Evolutionary conservation across 2,329 filamentous ascomycete species (phyloP).

Genomic region (Hansfordia pulvinata): DNA sequence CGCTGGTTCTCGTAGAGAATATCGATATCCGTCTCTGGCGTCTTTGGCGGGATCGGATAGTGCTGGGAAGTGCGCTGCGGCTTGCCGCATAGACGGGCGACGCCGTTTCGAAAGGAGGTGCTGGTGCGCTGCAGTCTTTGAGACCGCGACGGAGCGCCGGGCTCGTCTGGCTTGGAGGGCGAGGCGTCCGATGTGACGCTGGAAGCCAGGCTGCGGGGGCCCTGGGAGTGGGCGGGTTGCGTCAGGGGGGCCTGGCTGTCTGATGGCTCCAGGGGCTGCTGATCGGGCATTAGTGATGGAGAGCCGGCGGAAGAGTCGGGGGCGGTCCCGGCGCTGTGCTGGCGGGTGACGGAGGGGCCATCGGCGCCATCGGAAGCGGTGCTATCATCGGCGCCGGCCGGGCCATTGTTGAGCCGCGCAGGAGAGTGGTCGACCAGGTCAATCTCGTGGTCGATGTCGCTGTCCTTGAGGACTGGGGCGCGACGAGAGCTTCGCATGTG

Average conservation of each 20-base stretch:
- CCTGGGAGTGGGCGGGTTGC: too few species aligned
- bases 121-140: too few species aligned
- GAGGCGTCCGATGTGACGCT: neutral
- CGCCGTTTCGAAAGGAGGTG: constrained; percentile 4
- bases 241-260: neutral
- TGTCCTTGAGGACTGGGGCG: constrained; percentile 37
- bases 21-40: constrained; percentile 52
- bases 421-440: constrained; percentile 49
- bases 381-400: constrained; percentile 6
- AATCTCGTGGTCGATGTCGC: constrained; percentile 61
- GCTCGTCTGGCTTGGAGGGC: constrained; percentile 4
- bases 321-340: neutral
- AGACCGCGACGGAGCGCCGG: constrained; percentile 4
- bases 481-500: constrained; percentile 38
- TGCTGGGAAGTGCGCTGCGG: constrained; percentile 2
- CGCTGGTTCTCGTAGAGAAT: constrained; percentile 93
- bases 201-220: neutral
- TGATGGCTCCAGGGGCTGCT: neutral
- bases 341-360: neutral
- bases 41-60: constrained; percentile 5
- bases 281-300: neutral
- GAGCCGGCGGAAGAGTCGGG: neutral
- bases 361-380: neutral
- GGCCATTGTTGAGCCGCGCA: too few species aligned
- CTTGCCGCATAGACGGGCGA: constrained; percentile 2